Conservation (phyloP, 2,329 filamentous ascomycete species). For the Beauveria medogensis region DNA sequence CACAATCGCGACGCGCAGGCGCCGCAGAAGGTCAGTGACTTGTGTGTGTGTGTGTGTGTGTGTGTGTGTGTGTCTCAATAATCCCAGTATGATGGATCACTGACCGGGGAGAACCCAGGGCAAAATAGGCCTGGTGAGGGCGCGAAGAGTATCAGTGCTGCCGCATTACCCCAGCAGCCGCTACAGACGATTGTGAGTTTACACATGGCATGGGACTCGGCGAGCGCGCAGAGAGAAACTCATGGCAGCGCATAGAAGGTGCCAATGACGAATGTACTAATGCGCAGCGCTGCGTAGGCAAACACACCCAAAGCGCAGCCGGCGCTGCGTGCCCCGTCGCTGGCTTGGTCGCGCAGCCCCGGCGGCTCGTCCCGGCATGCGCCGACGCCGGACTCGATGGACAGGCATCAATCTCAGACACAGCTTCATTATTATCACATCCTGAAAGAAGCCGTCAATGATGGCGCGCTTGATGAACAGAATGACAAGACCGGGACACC, state of each 20-base stretch:
- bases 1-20: not conserved
- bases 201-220: not conserved
- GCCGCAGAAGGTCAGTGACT: not conserved
- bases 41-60: not conserved
- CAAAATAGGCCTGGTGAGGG: not conserved
- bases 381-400: not conserved
- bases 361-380: not conserved
- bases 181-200: not conserved
- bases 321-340: not conserved
- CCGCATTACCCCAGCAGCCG: not conserved
- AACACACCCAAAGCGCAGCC: not conserved
- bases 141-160: not conserved
- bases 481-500: not conserved
- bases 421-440: conserved; percentile 1
- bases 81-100: not conserved
- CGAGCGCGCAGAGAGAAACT: too few relatives aligned
- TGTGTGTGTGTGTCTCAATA: not conserved
- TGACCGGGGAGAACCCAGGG: not conserved
- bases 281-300: too few relatives aligned
- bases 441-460: not conserved
- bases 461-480: not conserved
- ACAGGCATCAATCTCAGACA: not conserved
- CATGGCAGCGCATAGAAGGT: too few relatives aligned
- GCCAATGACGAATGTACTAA: too few relatives aligned
- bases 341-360: not conserved